Evolutionary conservation across 2,329 filamentous ascomycete genomes (phyloP).

Genomic region (Pseudogymnoascus sp.): DNA sequence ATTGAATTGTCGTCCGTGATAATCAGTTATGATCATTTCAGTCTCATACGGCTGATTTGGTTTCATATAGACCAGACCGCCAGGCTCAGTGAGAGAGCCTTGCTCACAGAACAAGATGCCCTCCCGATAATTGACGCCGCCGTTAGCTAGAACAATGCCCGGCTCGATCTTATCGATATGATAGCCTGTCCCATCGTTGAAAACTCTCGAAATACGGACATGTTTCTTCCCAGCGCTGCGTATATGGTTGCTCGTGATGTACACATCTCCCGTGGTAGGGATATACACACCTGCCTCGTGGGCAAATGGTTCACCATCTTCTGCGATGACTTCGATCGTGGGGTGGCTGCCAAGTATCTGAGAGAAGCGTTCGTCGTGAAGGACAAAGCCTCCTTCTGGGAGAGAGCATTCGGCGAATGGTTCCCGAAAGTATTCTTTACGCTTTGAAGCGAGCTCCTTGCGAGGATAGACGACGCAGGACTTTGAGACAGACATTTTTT

Average conservation of each 20-base stretch:
- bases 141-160: conserved; percentile 17
- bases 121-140: conserved; percentile 19
- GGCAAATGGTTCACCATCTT: conserved; percentile 33
- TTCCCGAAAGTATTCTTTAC: not conserved
- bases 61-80: conserved; percentile 20
- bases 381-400: conserved; percentile 7
- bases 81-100: conserved; percentile 12
- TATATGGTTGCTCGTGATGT: conserved; percentile 18
- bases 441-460: not conserved
- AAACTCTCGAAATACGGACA: conserved; percentile 17
- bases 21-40: conserved; percentile 50
- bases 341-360: conserved; percentile 43
- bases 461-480: not conserved
- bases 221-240: conserved; percentile 4
- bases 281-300: conserved; percentile 49
- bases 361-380: conserved; percentile 45
- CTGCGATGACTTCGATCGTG: conserved; percentile 37
- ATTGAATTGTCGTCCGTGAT: conserved; percentile 50
- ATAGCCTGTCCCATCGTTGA: conserved; percentile 38
- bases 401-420: not conserved
- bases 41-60: conserved; percentile 15
- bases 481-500: not conserved
- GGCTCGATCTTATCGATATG: conserved; percentile 19
- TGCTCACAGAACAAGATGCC: conserved; percentile 24
- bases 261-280: conserved; percentile 13